phyloP scores from a whole-genome alignment of 1,284 basidiomycete genomes.

The Austroboletus rostrupii region DNA sequence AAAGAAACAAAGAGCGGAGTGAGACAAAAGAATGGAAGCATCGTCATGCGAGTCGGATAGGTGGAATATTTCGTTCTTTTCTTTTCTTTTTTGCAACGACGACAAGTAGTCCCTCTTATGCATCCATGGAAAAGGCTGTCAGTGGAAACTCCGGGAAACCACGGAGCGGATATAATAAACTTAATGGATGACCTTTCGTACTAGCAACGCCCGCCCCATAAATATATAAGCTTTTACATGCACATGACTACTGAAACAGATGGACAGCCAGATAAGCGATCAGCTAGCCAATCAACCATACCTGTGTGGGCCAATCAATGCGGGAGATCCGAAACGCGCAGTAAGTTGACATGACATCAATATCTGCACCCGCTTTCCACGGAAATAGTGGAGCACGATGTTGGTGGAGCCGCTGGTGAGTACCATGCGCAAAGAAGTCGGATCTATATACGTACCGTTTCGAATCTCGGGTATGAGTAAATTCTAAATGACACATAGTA shows the following conservation, averaged over 20 bases:
- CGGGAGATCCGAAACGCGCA: background rate
- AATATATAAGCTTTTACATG: no score
- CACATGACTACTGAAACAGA: background rate
- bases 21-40: constrained; percentile 15
- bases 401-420: background rate
- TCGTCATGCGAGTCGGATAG: constrained; percentile 9
- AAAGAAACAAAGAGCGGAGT: constrained; percentile 19
- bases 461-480: no score
- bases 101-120: no score
- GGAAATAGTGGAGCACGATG: constrained; percentile 1
- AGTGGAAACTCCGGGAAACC: background rate
- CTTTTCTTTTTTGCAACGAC: background rate
- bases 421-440: background rate
- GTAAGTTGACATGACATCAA: background rate
- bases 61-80: background rate
- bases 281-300: background rate
- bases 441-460: background rate
- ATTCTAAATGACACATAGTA: no score
- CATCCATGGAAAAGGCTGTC: background rate
- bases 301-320: background rate
- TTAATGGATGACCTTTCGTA: no score
- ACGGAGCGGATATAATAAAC: background rate
- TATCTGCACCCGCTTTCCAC: constrained; percentile 3
- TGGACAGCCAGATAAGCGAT: background rate
- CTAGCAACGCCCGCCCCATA: no score